These are phyloP conservation scores for Coniochaeta pulveracea DNA, from an alignment of 2,329 filamentous ascomycete genomes.

Conservation along the genomic window DNA sequence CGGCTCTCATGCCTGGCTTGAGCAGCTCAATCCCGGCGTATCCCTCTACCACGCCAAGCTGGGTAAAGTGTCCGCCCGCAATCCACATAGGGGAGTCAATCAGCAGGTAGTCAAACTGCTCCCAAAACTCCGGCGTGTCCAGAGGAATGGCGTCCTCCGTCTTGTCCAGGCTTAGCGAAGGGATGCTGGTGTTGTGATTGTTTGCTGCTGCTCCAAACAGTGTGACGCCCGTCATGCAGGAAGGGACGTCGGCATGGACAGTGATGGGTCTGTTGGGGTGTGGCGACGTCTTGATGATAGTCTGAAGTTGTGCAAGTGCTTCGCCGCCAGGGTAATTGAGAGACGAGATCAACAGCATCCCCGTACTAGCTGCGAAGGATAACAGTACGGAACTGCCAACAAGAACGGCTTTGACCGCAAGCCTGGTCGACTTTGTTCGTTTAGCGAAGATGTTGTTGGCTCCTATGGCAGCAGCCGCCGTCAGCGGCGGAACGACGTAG, in stretches of 20 bases:
- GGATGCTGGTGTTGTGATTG: conserved; percentile 4
- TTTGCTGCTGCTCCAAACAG: conserved; percentile 39
- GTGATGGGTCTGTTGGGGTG: background rate
- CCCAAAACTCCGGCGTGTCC: conserved; percentile 43
- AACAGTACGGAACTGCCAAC: conserved; percentile 49
- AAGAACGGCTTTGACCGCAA: conserved; percentile 38
- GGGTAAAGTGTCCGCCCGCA: conserved; percentile 41
- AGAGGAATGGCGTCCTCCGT: conserved; percentile 41
- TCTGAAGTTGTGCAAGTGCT: conserved; percentile 50
- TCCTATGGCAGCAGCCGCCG: conserved; percentile 62
- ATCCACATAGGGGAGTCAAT: conserved; percentile 37
- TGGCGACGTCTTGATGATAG: conserved; percentile 21
- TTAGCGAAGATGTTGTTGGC: conserved; percentile 61
- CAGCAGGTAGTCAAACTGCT: conserved; percentile 51
- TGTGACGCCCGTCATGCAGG: conserved; percentile 62
- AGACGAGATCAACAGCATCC: conserved; percentile 66
- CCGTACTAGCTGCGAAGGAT: conserved; percentile 48
- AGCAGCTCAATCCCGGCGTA: conserved; percentile 49
- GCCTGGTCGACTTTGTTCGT: conserved; percentile 47
- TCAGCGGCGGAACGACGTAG: conserved; percentile 73
- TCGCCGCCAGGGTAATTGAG: conserved; percentile 91
- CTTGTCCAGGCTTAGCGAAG: conserved; percentile 41
- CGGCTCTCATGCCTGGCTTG: conserved; percentile 25
- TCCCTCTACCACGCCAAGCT: conserved; percentile 43
- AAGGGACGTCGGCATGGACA: conserved; percentile 54